A percentile compares a stretch with the other conserved stretches of the same genome.
Conservation (phyloP, 148 eudicot species). For the Cornus kousa region DNA sequence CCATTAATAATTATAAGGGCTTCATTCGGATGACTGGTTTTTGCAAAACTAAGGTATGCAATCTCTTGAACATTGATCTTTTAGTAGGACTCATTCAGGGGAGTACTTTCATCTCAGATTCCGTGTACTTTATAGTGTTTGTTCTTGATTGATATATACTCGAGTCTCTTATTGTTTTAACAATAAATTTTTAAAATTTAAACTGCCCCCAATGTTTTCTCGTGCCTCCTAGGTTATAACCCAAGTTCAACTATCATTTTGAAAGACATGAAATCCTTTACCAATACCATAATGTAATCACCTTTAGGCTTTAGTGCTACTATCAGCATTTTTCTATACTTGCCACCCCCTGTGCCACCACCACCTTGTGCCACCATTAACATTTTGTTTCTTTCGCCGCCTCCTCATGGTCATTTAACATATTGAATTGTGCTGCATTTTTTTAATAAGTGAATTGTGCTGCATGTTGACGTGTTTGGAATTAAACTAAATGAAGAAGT, state of each 20-base stretch:
- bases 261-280: not conserved
- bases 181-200: not conserved
- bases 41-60: slow-evolving; percentile 88
- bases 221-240: not conserved
- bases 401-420: too few relatives aligned
- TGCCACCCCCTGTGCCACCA: not conserved
- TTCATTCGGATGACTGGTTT: slow-evolving; percentile 94
- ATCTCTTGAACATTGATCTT: not conserved
- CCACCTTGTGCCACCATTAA: too few relatives aligned
- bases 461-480: not conserved
- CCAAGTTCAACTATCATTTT: not conserved
- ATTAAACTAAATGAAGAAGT: not conserved
- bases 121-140: not conserved
- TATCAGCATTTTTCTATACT: not conserved
- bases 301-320: not conserved
- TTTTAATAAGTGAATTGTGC: too few relatives aligned
- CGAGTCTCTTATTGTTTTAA: not conserved
- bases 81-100: not conserved
- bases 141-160: not conserved
- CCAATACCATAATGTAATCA: not conserved
- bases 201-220: not conserved
- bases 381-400: not conserved
- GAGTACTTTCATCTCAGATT: too few relatives aligned
- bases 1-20: slow-evolving; percentile 93
- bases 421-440: too few relatives aligned